Conservation (phyloP, 352 stramenopile genomes). For the Phytophthora melonis region DNA sequence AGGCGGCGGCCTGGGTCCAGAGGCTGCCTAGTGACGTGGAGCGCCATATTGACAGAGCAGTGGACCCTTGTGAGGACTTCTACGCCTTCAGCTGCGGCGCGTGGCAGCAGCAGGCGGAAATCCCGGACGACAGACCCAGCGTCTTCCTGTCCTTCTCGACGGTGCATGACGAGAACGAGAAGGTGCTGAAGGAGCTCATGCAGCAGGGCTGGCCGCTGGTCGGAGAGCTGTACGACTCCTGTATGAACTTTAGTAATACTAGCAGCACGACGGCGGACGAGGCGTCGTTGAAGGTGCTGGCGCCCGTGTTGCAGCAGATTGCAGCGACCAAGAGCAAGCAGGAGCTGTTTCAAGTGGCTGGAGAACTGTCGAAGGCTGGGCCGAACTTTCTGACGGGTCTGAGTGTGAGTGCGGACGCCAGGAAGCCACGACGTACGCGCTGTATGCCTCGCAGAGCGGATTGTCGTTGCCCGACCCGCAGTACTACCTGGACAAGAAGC, state of each 20-base stretch:
- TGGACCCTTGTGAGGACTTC: slow-evolving; percentile 78
- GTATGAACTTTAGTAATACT: slow-evolving; percentile 67
- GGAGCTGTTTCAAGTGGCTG: slow-evolving; percentile 62
- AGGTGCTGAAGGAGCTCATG: slow-evolving; percentile 63
- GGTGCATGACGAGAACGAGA: slow-evolving; percentile 42
- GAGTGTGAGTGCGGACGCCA: slow-evolving; percentile 78
- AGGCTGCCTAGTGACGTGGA: slow-evolving; percentile 48
- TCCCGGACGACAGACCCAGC: slow-evolving; percentile 49
- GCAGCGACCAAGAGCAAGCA: slow-evolving; percentile 36
- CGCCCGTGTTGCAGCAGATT: slow-evolving; percentile 58
- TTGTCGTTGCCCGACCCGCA: slow-evolving; percentile 91
- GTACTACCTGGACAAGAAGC: slow-evolving; percentile 92
- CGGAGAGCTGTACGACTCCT: slow-evolving; percentile 67
- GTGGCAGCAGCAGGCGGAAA: slow-evolving; percentile 53
- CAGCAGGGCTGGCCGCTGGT: slow-evolving; percentile 71
- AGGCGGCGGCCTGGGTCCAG: slow-evolving; percentile 22
- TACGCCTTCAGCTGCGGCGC: slow-evolving; percentile 76
- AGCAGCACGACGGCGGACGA: slow-evolving; percentile 49
- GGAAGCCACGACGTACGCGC: slow-evolving; percentile 82
- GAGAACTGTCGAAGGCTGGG: slow-evolving; percentile 58
- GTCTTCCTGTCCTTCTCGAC: slow-evolving; percentile 50
- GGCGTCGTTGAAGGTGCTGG: slow-evolving; percentile 25
- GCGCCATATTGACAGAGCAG: slow-evolving; percentile 50
- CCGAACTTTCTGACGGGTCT: slow-evolving; percentile 87
- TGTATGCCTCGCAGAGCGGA: slow-evolving; percentile 86